A percentile compares a stretch with the other conserved stretches of the same genome.
phyloP scores from a whole-genome alignment of 495 filamentous ascomycete genomes.

The Cudoniella acicularis region DNA sequence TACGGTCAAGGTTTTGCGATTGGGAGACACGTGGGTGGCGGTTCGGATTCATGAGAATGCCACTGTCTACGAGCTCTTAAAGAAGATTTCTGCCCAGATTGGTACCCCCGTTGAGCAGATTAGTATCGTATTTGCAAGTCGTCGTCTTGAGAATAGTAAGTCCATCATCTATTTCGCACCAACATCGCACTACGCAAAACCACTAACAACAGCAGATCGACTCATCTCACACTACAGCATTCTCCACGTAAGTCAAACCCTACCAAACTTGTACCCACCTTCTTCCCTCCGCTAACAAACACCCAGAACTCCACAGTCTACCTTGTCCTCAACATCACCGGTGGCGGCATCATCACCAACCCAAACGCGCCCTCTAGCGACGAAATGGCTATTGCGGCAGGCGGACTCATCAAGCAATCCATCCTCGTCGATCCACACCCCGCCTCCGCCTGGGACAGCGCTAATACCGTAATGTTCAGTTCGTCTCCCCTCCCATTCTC shows the following conservation, averaged over 20 bases:
- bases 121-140: background rate
- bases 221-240: background rate
- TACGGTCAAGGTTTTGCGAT: background rate
- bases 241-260: background rate
- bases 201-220: no score
- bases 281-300: background rate
- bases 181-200: no score
- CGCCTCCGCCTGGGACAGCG: constrained; percentile 29
- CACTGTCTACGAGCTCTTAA: background rate
- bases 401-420: constrained; percentile 32
- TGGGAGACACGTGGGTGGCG: background rate
- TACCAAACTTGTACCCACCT: background rate
- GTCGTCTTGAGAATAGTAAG: background rate
- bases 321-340: background rate
- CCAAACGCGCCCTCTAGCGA: background rate
- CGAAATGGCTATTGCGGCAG: constrained; percentile 29
- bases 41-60: background rate
- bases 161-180: background rate
- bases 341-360: background rate
- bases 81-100: background rate
- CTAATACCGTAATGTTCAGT: background rate
- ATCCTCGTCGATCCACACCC: constrained; percentile 24
- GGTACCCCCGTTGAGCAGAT: background rate
- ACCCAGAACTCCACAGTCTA: background rate
- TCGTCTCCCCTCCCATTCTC: constrained; percentile 15